Conservation (phyloP, 345 rosid species). For the Leavenworthia alabamica region DNA sequence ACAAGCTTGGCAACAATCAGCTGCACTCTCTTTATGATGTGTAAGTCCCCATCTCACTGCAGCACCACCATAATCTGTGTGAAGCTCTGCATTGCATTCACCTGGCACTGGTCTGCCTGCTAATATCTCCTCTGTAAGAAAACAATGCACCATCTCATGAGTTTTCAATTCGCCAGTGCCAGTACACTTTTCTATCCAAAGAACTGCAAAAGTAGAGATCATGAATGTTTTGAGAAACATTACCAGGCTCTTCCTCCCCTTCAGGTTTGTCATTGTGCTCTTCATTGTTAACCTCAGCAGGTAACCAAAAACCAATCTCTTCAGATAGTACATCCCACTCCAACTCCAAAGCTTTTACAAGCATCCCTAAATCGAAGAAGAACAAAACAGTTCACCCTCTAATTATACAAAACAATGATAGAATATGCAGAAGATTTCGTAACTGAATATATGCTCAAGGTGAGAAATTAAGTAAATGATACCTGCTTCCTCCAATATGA, state of each 20-base stretch:
- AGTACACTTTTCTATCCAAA: not conserved
- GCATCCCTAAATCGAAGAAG: slow-evolving; percentile 39
- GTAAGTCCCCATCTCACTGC: slow-evolving; percentile 99
- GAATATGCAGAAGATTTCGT: not conserved
- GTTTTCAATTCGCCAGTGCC: not conserved
- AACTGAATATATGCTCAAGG: not conserved
- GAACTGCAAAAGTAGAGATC: not conserved
- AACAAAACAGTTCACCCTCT: not conserved
- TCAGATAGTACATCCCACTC: slow-evolving; percentile 73
- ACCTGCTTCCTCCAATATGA: slow-evolving; percentile 73
- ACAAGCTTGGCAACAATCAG: slow-evolving; percentile 98
- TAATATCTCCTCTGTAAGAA: slow-evolving; percentile 58
- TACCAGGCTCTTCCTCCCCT: slow-evolving; percentile 74
- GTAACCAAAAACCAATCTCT: slow-evolving; percentile 88
- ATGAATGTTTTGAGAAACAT: slow-evolving; percentile 13
- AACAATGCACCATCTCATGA: slow-evolving; percentile 2
- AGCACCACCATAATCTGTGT: slow-evolving; percentile 79
- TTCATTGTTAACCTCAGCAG: slow-evolving; percentile 51
- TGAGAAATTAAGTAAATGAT: slow-evolving; percentile 14
- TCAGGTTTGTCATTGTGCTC: slow-evolving; percentile 87
- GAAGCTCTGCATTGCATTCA: slow-evolving; percentile 78
- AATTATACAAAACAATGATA: too few relatives aligned
- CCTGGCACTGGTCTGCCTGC: slow-evolving; percentile 82
- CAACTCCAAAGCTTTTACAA: slow-evolving; percentile 68
- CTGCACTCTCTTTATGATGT: slow-evolving; percentile 93